Conservation (phyloP, 345 rosid genomes). For the Limnanthes douglasii region DNA sequence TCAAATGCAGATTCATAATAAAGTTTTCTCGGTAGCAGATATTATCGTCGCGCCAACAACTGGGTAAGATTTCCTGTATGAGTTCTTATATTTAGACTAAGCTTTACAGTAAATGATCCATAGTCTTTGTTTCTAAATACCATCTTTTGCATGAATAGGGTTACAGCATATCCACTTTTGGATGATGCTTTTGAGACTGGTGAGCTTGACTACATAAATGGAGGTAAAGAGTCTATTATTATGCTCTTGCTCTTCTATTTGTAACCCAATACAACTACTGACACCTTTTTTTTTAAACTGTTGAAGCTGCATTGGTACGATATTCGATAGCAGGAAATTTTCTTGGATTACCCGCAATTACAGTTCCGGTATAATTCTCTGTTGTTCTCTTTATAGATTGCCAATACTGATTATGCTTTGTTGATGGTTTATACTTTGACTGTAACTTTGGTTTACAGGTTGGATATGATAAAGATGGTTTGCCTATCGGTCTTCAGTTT, state of each 20-base stretch:
- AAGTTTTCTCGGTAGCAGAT: conserved; percentile 37
- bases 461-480: conserved; percentile 45
- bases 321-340: conserved; percentile 69
- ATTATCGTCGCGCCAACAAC: conserved; percentile 57
- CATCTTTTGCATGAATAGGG: conserved; percentile 15
- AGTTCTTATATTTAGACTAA: not conserved
- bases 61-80: conserved; percentile 22
- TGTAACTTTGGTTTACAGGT: conserved; percentile 16
- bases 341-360: conserved; percentile 59
- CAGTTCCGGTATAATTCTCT: conserved; percentile 29
- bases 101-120: too few species aligned
- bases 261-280: not conserved
- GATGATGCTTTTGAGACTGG: conserved; percentile 40
- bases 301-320: conserved; percentile 58
- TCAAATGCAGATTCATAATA: conserved; percentile 31
- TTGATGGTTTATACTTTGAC: not conserved
- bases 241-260: not conserved
- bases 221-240: conserved; percentile 25
- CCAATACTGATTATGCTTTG: too few species aligned
- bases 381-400: not conserved
- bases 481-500: conserved; percentile 66
- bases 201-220: conserved; percentile 60
- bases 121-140: not conserved
- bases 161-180: conserved; percentile 42
- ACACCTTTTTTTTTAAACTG: not conserved